phyloP scores from a whole-genome alignment of 177 flowering plant species.

The Vitis hybrid region DNA sequence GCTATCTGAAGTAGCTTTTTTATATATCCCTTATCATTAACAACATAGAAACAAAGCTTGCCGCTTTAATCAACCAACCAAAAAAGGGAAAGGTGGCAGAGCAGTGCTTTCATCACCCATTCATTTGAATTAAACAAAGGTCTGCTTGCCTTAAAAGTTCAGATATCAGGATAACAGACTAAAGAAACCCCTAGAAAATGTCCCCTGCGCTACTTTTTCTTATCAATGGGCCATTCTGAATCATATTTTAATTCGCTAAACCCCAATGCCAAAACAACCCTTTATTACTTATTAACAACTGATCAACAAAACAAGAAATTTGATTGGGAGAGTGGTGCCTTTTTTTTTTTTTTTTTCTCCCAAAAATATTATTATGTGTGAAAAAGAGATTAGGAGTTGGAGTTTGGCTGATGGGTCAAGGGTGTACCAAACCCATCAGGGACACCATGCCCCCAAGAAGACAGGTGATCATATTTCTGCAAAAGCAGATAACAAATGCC shows the following conservation, averaged over 20 bases:
- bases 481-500: constrained; percentile 4
- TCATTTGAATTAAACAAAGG: background rate
- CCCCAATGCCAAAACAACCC: too few species aligned
- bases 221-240: too few species aligned
- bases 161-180: constrained; percentile 17
- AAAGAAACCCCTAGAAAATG: too few species aligned
- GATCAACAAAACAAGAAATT: too few species aligned
- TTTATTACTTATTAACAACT: too few species aligned
- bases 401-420: background rate
- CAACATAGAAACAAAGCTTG: constrained; percentile 13
- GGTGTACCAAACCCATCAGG: constrained; percentile 10
- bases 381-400: too few species aligned
- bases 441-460: constrained; percentile 17
- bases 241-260: too few species aligned
- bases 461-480: constrained; percentile 13
- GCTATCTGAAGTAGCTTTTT: background rate
- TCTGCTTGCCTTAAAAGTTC: constrained; percentile 29
- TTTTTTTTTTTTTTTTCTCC: too few species aligned
- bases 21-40: constrained; percentile 8
- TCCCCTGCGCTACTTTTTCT: too few species aligned
- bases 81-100: constrained; percentile 17
- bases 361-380: too few species aligned
- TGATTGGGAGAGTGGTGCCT: too few species aligned
- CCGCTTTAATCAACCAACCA: constrained; percentile 21
- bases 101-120: background rate